Evolutionary conservation across 805 yeast species (phyloP), one percentile per base, ranked within the genome.

Genomic region (Metschnikowia cerradonensis): DNA sequence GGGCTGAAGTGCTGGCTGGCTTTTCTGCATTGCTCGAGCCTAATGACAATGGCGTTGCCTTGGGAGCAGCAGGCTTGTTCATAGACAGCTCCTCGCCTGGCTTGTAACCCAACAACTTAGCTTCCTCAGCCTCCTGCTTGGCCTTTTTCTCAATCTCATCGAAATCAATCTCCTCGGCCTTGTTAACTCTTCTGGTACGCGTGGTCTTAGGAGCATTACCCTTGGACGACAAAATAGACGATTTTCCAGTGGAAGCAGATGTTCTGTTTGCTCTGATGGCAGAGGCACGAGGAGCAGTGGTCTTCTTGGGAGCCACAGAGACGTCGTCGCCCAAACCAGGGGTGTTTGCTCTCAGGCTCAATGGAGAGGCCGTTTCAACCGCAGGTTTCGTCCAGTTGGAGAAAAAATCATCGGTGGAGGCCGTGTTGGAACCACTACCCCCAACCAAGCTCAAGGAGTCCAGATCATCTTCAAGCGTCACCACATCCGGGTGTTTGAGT

Each of bases 341-440:
- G 2, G 83, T 78, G 30, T 65, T 63, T 35, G 72, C 70, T 50
- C 72, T 65, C 4, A 81, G 76, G 2, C 72, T 72, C 52, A 78
- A 55, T 13, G 84, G 83, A 3, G 82, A 76, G 11, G 82, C 71
- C 4, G 84, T 69, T 15, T 79, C 68, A 23, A 77, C 68, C 41
- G 74, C 69, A n/a, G 96, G 90, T 63, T 89, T 89, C 51, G 88
- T 89, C 94, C 96, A 91, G 64, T 83, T 85, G 48, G 94, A 80
- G 71, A 94, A 94, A 67, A 94, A 94, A 68, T 90, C 97, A 67
- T 90, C 96, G 23, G 78, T 78, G 31, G 81, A 75, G 43, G 73
- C 77, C 20, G 71, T 69, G 30, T 65, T 65, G 17, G 74, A 67
- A 17, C 76, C 67, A 14, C 64, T 55, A 17, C 67, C 61, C 7